A percentile compares a stretch with the other conserved stretches of the same genome.
phyloP scores from a whole-genome alignment of 495 filamentous ascomycete genomes.

The Trichodelitschia bisporula region DNA sequence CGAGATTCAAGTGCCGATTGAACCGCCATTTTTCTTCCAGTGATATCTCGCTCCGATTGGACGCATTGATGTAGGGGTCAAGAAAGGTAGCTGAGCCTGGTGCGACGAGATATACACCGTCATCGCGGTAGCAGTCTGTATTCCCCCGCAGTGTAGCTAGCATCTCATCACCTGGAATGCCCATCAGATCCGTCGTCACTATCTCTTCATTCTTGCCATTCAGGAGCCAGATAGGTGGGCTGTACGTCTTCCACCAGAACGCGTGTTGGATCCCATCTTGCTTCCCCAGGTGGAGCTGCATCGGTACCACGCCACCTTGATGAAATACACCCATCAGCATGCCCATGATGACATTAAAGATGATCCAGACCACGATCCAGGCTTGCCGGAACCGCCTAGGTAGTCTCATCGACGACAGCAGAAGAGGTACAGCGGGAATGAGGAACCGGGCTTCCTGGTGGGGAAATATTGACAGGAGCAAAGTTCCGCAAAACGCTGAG shows the following conservation, averaged over 20 bases:
- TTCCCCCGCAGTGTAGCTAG: slow-evolving; percentile 30
- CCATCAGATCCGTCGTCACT: slow-evolving; percentile 63
- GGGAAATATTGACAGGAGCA: slow-evolving; percentile 57
- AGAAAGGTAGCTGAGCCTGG: slow-evolving; percentile 42
- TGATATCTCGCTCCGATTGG: slow-evolving; percentile 18
- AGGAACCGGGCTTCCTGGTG: slow-evolving; percentile 95
- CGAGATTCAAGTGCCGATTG: slow-evolving; percentile 56
- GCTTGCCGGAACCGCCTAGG: slow-evolving; percentile 25
- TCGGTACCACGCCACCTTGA: slow-evolving; percentile 75
- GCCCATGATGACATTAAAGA: slow-evolving; percentile 60
- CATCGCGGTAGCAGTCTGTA: slow-evolving; percentile 24
- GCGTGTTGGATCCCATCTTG: slow-evolving; percentile 32
- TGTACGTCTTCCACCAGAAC: slow-evolving; percentile 97
- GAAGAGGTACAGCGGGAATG: slow-evolving; percentile 64
- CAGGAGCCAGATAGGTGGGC: slow-evolving; percentile 76
- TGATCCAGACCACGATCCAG: slow-evolving; percentile 48
- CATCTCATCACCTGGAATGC: slow-evolving; percentile 36
- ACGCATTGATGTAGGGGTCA: slow-evolving; percentile 23
- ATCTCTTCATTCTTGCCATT: slow-evolving; percentile 42
- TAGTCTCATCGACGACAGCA: slow-evolving; percentile 58
- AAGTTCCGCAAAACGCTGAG: slow-evolving; percentile 60
- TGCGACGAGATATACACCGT: slow-evolving; percentile 15
- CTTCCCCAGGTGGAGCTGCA: slow-evolving; percentile 29
- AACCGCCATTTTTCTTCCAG: slow-evolving; percentile 50
- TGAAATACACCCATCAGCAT: slow-evolving; percentile 80